Base-by-base conservation (phyloP, 345 rosid species). In the Gossypium sturtianum region DNA sequence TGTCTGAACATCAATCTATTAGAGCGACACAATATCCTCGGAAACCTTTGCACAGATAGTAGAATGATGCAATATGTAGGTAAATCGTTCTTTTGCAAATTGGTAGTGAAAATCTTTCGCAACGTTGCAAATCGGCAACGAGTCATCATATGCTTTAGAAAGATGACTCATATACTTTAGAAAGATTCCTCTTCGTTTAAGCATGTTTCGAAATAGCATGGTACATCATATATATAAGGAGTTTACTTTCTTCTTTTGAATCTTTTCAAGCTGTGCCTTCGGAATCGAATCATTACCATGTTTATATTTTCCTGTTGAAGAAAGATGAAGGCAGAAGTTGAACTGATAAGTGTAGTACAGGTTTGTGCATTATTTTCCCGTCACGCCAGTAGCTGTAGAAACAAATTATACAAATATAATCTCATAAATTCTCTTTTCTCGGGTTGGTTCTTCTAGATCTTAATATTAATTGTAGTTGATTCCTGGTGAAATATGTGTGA, bases 1-100 rank as follows among this genome's bases (percentile, higher is more conserved):
- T 66, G 72, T 56, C 83, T 49, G 77, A 80, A 58, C 81, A 76
- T 69, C 75, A 83, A 61, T 73, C 69, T 75, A 69, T 63, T 20
- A 69, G 58, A 66, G 27, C 71, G 9, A 5, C 75, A 22, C 69
- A 61, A 48, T 41, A 71, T 71, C 43, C 15, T 22, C 56, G 49
- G 62, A 76, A 62, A 49, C 79, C 75, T 52, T 20, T 34, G 23
- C 66, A 34, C 29, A 59, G 79, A 52, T 69, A 70, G 43, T 10
- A 1, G 53, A 66, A 56, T 19, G 23, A 12, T 17, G 44, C 16
- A 17, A 11, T 51, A 12, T 52, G 9, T 10, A 51, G 60, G 73
- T 69, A 69, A 68, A 69, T 12, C 19, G 34, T 68, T 49, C 23
- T 15, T 15, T 16, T 19, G 57, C 13, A 48, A 48, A 66, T 45